A percentile compares a stretch with the other conserved stretches of the same genome.
Conservation (phyloP, 768 basidiomycete genomes). For the Kwoniella shandongensis region DNA sequence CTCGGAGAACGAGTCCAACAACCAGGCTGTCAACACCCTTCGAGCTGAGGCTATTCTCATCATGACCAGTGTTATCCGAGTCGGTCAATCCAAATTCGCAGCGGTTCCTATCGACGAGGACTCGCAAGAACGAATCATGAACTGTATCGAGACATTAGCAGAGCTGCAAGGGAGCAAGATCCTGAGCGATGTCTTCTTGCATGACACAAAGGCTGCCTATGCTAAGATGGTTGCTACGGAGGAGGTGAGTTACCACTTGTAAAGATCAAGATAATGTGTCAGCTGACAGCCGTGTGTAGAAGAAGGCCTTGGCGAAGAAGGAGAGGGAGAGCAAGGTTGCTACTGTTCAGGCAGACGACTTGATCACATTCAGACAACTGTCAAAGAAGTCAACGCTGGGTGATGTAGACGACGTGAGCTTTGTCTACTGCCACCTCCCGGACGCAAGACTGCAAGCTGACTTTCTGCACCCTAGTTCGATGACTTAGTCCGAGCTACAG, state of each 20-base stretch:
- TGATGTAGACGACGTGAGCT: conserved; percentile 58
- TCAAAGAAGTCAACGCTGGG: conserved; percentile 85
- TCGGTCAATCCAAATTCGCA: conserved; percentile 94
- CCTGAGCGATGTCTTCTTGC: conserved; percentile 60
- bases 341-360: conserved; percentile 88
- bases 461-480: conserved; percentile 64
- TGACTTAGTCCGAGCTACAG: conserved; percentile 86
- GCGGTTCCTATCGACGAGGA: conserved; percentile 97
- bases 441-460: not conserved
- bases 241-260: conserved; percentile 62
- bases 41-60: conserved; percentile 96
- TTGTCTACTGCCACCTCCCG: not conserved
- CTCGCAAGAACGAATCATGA: conserved; percentile 91
- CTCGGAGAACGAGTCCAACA: conserved; percentile 58
- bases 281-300: conserved; percentile 57
- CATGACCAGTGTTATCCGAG: conserved; percentile 94
- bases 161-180: conserved; percentile 67
- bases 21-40: conserved; percentile 66
- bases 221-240: conserved; percentile 93
- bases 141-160: conserved; percentile 90
- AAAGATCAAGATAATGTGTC: not conserved
- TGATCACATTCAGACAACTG: conserved; percentile 89
- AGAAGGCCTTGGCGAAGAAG: conserved; percentile 87
- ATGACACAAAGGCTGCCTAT: conserved; percentile 86
- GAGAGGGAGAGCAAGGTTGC: conserved; percentile 69